A percentile compares a stretch with the other conserved stretches of the same genome.
Evolutionary conservation across 2,329 filamentous ascomycete genomes (phyloP).

Genomic region (Sphaceloma murrayae): DNA sequence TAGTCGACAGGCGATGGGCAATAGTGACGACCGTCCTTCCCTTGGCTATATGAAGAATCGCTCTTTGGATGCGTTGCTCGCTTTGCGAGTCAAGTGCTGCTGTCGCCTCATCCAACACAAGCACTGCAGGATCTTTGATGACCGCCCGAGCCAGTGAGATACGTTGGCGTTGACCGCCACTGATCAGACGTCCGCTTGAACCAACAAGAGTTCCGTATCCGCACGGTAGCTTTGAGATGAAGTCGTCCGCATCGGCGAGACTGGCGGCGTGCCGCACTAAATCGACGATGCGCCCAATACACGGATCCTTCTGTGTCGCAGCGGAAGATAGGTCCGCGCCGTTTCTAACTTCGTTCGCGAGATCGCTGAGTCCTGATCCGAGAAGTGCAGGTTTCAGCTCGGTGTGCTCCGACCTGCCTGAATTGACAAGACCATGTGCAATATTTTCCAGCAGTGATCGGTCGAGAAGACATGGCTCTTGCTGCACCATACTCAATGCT

Average conservation of each 20-base stretch:
- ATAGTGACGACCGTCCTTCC: constrained; percentile 37
- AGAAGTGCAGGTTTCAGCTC: constrained; percentile 41
- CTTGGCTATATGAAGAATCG: constrained; percentile 26
- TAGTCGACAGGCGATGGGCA: constrained; percentile 35
- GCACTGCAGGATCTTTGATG: constrained; percentile 30
- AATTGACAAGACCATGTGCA: constrained; percentile 41
- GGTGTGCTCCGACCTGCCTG: constrained; percentile 27
- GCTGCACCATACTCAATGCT: constrained; percentile 36
- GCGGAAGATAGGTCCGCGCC: constrained; percentile 41
- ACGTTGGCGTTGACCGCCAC: constrained; percentile 33
- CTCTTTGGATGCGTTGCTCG: constrained; percentile 32
- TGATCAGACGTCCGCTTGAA: constrained; percentile 30
- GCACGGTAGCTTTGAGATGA: constrained; percentile 50
- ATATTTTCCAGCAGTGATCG: constrained; percentile 47
- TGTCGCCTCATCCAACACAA: constrained; percentile 35
- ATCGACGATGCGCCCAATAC: constrained; percentile 43
- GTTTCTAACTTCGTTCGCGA: constrained; percentile 44
- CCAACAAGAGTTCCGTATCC: constrained; percentile 50
- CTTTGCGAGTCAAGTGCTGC: constrained; percentile 36
- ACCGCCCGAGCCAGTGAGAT: constrained; percentile 33
- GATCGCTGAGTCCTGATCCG: constrained; percentile 38
- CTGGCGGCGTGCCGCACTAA: constrained; percentile 43
- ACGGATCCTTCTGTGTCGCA: constrained; percentile 36
- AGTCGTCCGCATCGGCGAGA: constrained; percentile 54
- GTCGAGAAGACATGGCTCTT: constrained; percentile 44